A percentile compares a stretch with the other conserved stretches of the same genome.
These are phyloP conservation scores for Jatropha podagrica DNA, from an alignment of 441 rosid genomes.

Conservation along the genomic window DNA sequence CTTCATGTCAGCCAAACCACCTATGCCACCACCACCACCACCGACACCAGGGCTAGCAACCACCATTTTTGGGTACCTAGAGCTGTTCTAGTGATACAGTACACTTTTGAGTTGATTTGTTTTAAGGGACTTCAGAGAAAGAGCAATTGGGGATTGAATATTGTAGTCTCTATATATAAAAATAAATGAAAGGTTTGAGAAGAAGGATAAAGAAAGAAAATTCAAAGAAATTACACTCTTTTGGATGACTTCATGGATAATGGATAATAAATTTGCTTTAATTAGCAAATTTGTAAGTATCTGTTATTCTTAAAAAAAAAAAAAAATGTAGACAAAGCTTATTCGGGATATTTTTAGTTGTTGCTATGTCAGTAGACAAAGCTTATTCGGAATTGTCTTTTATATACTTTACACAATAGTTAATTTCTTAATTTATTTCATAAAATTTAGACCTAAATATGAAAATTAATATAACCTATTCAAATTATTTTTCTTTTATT, in stretches of 20 bases:
- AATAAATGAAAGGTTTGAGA: background rate
- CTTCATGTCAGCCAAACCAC: slow-evolving; percentile 34
- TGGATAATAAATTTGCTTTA: no score
- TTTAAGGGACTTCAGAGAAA: background rate
- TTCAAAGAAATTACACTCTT: background rate
- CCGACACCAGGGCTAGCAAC: slow-evolving; percentile 21
- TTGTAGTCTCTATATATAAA: background rate
- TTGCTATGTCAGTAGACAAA: no score
- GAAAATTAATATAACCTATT: no score
- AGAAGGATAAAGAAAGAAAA: background rate
- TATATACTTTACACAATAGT: no score
- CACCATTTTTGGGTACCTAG: slow-evolving; percentile 32
- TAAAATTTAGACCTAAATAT: no score
- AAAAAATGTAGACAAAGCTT: no score
- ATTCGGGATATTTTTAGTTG: no score
- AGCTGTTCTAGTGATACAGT: background rate
- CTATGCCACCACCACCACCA: slow-evolving; percentile 8
- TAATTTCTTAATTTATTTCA: no score
- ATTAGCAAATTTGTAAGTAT: background rate
- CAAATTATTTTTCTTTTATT: no score
- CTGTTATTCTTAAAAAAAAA: no score
- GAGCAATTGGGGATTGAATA: background rate
- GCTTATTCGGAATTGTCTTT: no score
- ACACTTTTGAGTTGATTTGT: background rate
- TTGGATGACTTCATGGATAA: background rate